These are phyloP conservation scores for Pseudotsuga menziesii DNA, from an alignment of 75 land plant species.

Conservation along the genomic window DNA sequence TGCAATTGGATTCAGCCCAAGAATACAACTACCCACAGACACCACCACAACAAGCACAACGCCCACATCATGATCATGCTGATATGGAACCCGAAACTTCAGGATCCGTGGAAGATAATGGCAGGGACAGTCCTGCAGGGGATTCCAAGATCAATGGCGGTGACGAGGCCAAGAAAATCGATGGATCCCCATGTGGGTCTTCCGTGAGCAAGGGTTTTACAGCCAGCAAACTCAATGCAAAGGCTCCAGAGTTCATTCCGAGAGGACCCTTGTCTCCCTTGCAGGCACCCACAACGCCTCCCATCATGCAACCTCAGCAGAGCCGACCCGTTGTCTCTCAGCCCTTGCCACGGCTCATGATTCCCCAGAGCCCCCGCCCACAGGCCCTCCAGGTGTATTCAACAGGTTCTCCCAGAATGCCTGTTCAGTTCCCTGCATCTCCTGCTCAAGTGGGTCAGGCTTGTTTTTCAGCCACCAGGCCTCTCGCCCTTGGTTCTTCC, in stretches of 20 bases:
- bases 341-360: background rate
- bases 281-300: background rate
- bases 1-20: background rate
- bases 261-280: background rate
- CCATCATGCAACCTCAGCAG: background rate
- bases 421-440: background rate
- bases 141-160: too few relatives aligned
- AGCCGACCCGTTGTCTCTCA: too few relatives aligned
- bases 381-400: background rate
- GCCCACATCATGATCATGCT: background rate
- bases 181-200: background rate
- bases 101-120: background rate
- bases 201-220: background rate
- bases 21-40: background rate
- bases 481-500: background rate
- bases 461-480: background rate
- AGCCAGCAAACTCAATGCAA: background rate
- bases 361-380: background rate
- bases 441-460: background rate
- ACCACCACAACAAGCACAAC: background rate
- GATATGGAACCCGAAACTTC: background rate
- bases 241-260: slow-evolving; percentile 10
- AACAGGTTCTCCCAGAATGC: background rate
- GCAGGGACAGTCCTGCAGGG: background rate
- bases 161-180: background rate